Evolutionary conservation across 371 early-diverging fungal genomes (phyloP), one percentile per base, ranked within the genome.

Genomic region (Haplosporangium sp.): DNA sequence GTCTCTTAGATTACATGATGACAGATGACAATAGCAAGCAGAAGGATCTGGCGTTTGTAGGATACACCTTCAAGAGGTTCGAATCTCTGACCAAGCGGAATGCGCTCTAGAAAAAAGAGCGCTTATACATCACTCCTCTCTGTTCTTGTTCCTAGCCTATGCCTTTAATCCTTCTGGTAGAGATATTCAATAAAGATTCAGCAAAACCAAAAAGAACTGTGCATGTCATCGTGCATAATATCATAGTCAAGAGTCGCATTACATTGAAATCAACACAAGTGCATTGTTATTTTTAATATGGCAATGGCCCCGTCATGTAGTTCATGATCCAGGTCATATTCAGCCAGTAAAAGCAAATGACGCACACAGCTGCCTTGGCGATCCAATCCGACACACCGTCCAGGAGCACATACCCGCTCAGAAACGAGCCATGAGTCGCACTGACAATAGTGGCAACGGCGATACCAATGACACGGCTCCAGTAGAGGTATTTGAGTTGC

Each of bases 1-100:
- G 46, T 40, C 7, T 45, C 23, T 8, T 69, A 67, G 76, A 70
- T 51, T 76, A 71, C 55, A 60, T 72, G 48, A 53, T 56, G 21
- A 55, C 73, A n/a, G 79, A 77, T 66, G 83, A 83, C 6, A 84
- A 85, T 56, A 83, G 86, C 66, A 88, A 92, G 60, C 91, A 92
- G 77, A 95, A 94, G 80, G 97, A 97, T 66, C 83, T 98, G 64
- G 97, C 98, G 38, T 98, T 98, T 86, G 96, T 98, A 45, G 98
- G 98, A 36, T 98, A 96, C 83, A 98, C 98, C 14, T 98, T 91
- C 79, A 97, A 96, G 81, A 85, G 95, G 51, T 98, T 96, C 82
- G 98, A 98, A 67, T 92, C 92, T 65, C 73, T 95, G 38, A 93
- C 94, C 20, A 86, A 88, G 69, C 90, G 91, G 69, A 92, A 95